These are phyloP conservation scores for Xylaria sp. DNA, from an alignment of 2,329 filamentous ascomycete species.

Conservation along the genomic window DNA sequence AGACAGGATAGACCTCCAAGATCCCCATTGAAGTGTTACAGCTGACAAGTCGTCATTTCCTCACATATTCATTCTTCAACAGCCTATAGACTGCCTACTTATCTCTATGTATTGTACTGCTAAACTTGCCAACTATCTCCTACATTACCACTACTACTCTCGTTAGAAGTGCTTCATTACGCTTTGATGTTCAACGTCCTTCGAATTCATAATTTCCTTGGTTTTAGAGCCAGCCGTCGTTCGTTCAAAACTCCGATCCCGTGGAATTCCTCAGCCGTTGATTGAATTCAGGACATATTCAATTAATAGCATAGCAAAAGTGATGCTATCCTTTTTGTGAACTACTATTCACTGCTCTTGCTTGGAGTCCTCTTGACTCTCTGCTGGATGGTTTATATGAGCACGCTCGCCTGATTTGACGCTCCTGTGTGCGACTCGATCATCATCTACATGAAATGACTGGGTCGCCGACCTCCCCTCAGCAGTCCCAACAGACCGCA, in stretches of 20 bases:
- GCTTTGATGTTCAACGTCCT: conserved; percentile 6
- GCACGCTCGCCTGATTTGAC: conserved; percentile 15
- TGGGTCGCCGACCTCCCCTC: conserved; percentile 52
- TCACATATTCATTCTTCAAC: not conserved
- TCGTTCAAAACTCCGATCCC: conserved; percentile 19
- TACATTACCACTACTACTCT: conserved; percentile 3
- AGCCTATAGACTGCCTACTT: not conserved
- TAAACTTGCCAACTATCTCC: not conserved
- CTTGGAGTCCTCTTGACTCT: conserved; percentile 25
- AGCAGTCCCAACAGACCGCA: conserved; percentile 56
- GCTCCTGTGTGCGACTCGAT: conserved; percentile 10
- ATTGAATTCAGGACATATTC: conserved; percentile 4
- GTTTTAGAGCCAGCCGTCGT: conserved; percentile 19
- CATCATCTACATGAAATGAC: conserved; percentile 48
- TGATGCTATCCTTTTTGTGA: not conserved
- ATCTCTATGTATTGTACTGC: conserved; percentile 13
- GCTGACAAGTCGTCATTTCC: conserved; percentile 20
- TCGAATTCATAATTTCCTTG: conserved; percentile 14
- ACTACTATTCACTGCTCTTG: not conserved
- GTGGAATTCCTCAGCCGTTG: not conserved
- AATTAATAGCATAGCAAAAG: not conserved
- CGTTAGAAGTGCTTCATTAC: conserved; percentile 10
- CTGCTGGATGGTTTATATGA: conserved; percentile 15
- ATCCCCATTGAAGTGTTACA: conserved; percentile 6
- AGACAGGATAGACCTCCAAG: conserved; percentile 2